phyloP scores from a whole-genome alignment of 177 flowering plant species.

The Vitis hybrid region DNA sequence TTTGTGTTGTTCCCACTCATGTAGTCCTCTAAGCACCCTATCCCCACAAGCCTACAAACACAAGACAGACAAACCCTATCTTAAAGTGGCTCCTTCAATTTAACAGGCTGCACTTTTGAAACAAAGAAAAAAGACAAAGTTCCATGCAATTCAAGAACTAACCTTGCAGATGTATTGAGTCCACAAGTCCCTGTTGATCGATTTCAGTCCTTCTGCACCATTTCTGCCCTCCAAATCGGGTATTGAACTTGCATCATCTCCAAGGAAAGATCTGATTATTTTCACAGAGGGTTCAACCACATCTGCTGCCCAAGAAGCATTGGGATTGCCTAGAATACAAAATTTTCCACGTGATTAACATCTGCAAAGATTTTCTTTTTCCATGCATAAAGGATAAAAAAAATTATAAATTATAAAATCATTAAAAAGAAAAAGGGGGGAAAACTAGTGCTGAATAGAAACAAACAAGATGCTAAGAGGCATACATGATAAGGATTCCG shows the following conservation, averaged over 20 bases:
- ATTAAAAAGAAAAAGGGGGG: not conserved
- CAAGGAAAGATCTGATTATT: slow-evolving; percentile 53
- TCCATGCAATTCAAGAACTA: not conserved
- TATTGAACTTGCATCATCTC: slow-evolving; percentile 18
- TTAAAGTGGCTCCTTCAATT: not conserved
- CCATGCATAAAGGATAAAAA: no score
- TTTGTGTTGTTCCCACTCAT: slow-evolving; percentile 90
- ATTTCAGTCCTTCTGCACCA: slow-evolving; percentile 11
- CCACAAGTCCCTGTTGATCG: slow-evolving; percentile 74
- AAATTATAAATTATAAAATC: no score
- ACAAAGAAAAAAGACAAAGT: not conserved
- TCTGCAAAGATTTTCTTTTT: no score
- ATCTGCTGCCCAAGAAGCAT: slow-evolving; percentile 52
- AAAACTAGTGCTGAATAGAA: not conserved
- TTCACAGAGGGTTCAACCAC: slow-evolving; percentile 67
- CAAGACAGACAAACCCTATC: not conserved
- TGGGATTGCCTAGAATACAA: slow-evolving; percentile 42
- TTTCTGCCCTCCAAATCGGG: slow-evolving; percentile 9
- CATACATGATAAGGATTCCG: slow-evolving; percentile 63
- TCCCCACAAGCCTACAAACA: slow-evolving; percentile 75
- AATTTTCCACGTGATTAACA: no score
- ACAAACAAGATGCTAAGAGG: not conserved
- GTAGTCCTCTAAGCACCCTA: slow-evolving; percentile 67
- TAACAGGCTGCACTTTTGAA: not conserved
- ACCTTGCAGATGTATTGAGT: slow-evolving; percentile 81